These are phyloP conservation scores for Skeletonema menzelii DNA, from an alignment of 108 stramenopile species.

Conservation along the genomic window DNA sequence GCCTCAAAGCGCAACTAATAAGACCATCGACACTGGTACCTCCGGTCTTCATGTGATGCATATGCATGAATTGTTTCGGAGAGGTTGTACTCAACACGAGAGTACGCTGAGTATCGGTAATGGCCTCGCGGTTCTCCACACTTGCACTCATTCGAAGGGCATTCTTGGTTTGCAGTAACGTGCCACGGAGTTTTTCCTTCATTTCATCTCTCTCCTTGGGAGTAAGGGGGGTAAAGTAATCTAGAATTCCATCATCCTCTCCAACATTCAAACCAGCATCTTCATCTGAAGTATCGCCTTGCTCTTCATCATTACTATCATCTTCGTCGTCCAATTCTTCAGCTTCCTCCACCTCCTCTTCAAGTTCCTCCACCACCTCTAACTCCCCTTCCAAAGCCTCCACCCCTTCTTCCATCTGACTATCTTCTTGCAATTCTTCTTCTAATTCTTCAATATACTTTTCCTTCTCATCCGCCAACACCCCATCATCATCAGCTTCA, in stretches of 20 bases:
- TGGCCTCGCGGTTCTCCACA: background rate
- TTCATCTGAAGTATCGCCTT: background rate
- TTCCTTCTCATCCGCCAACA: background rate
- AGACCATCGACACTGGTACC: slow-evolving; percentile 64
- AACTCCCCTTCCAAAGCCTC: background rate
- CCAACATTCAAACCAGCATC: background rate
- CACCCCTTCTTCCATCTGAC: background rate
- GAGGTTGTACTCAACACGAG: slow-evolving; percentile 16
- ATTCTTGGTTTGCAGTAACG: slow-evolving; percentile 14
- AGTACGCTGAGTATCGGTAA: slow-evolving; percentile 26
- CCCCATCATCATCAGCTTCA: background rate
- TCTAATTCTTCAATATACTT: background rate
- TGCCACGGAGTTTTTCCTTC: slow-evolving; percentile 24
- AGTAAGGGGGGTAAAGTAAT: slow-evolving; percentile 46
- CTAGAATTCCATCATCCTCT: background rate
- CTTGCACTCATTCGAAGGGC: slow-evolving; percentile 30
- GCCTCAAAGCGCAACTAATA: slow-evolving; percentile 54
- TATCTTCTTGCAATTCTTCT: background rate
- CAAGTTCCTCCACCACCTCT: background rate
- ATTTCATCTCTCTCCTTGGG: slow-evolving; percentile 24
- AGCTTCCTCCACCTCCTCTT: background rate
- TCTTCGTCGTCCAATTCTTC: background rate
- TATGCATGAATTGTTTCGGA: slow-evolving; percentile 75
- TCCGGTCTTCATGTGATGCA: slow-evolving; percentile 88
- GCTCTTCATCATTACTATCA: slow-evolving; percentile 7